A percentile compares a stretch with the other conserved stretches of the same genome.
Conservation (phyloP, 495 filamentous ascomycete species). For the Thozetella sp. region DNA sequence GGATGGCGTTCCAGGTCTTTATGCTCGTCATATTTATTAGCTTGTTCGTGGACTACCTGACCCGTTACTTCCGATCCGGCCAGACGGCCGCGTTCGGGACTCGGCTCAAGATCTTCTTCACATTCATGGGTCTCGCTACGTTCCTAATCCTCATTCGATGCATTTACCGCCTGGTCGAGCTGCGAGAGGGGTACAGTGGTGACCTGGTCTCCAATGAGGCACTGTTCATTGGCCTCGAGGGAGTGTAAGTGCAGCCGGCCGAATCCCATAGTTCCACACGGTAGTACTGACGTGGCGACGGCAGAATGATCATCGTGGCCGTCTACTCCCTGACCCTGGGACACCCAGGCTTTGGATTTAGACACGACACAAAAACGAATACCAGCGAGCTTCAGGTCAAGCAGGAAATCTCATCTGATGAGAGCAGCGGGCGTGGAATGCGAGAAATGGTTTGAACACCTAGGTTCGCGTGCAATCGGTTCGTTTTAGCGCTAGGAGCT, state of each 20-base stretch:
- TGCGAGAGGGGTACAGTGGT: slow-evolving; percentile 40
- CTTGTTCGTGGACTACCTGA: slow-evolving; percentile 35
- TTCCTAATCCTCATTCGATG: slow-evolving; percentile 42
- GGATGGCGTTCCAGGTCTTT: slow-evolving; percentile 41
- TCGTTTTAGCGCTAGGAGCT: too few species aligned
- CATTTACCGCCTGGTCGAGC: slow-evolving; percentile 44
- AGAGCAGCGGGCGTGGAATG: too few species aligned
- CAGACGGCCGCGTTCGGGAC: background rate
- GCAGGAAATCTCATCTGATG: too few species aligned
- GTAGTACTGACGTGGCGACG: background rate
- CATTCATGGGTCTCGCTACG: slow-evolving; percentile 33
- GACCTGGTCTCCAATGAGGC: slow-evolving; percentile 36
- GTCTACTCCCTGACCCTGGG: background rate
- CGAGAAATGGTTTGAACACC: too few species aligned
- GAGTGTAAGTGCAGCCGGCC: slow-evolving; percentile 27
- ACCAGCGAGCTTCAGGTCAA: too few species aligned
- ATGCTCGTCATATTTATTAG: slow-evolving; percentile 37
- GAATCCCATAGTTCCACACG: background rate
- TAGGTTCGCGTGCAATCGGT: too few species aligned
- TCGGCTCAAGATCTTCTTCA: slow-evolving; percentile 33
- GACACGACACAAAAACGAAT: too few species aligned
- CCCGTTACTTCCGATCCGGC: slow-evolving; percentile 21
- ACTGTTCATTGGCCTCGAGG: slow-evolving; percentile 45
- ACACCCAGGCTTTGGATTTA: background rate
- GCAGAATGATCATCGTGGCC: background rate